These are phyloP conservation scores for Beauveria australis DNA, from an alignment of 2,329 filamentous ascomycete genomes.

Conservation along the genomic window DNA sequence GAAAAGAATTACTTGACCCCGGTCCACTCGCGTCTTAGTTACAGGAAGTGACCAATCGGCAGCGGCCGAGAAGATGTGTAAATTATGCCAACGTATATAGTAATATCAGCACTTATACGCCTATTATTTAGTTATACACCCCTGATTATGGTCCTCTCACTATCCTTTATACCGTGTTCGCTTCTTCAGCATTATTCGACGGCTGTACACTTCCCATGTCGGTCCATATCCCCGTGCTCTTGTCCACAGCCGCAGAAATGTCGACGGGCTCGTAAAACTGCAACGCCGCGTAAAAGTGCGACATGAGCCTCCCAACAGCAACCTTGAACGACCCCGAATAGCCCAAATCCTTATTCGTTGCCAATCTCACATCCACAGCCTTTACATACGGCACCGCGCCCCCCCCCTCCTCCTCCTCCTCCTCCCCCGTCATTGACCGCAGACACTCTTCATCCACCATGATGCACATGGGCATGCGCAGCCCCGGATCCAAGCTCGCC, in stretches of 20 bases:
- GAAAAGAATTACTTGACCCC: too few species aligned
- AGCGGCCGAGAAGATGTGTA: too few species aligned
- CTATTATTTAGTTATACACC: too few species aligned
- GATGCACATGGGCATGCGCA: slow-evolving; percentile 5
- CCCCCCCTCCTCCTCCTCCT: too few species aligned
- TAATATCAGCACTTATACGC: too few species aligned
- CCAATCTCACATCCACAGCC: background rate
- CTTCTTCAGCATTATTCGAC: background rate
- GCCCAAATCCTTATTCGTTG: background rate
- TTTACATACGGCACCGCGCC: slow-evolving; percentile 1
- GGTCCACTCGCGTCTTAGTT: too few species aligned
- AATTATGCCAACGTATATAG: too few species aligned
- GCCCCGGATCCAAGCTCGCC: background rate
- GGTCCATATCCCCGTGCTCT: background rate
- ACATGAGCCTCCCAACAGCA: background rate
- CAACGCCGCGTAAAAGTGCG: background rate
- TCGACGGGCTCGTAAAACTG: background rate
- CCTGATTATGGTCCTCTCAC: too few species aligned
- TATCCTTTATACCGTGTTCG: background rate
- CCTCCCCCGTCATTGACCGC: background rate
- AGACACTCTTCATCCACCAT: slow-evolving; percentile 4
- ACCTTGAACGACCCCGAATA: slow-evolving; percentile 3
- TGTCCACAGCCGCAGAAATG: background rate
- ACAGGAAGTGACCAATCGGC: too few species aligned
- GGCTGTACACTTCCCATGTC: background rate